Evolutionary conservation across 805 yeast species (phyloP).

Genomic region (Candida palmyrensis): DNA sequence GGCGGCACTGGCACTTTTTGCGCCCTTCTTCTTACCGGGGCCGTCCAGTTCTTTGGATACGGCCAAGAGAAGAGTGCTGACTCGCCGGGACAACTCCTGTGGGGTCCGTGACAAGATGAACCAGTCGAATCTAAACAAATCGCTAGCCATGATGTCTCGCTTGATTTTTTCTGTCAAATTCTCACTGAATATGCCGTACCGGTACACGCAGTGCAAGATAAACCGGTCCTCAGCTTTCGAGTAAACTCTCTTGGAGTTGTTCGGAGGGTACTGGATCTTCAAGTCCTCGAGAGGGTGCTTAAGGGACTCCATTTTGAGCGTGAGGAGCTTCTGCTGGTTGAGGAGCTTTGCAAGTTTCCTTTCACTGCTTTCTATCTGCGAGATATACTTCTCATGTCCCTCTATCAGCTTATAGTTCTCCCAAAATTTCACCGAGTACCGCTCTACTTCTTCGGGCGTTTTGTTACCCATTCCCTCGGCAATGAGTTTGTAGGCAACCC

Average conservation of each 20-base stretch:
- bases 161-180: constrained; percentile 60
- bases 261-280: constrained; percentile 72
- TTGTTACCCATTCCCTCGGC: constrained; percentile 54
- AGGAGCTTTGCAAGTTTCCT: constrained; percentile 53
- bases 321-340: constrained; percentile 52
- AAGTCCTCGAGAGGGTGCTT: constrained; percentile 61
- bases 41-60: constrained; percentile 67
- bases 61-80: constrained; percentile 61
- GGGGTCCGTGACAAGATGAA: constrained; percentile 65
- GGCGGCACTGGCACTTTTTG: constrained; percentile 14
- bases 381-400: constrained; percentile 64
- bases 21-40: constrained; percentile 42
- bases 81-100: constrained; percentile 66
- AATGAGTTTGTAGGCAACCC: constrained; percentile 45
- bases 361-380: constrained; percentile 72
- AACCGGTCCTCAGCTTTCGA: constrained; percentile 69
- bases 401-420: constrained; percentile 51
- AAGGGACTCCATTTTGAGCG: constrained; percentile 46
- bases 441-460: constrained; percentile 51
- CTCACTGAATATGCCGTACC: constrained; percentile 58
- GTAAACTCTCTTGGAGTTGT: constrained; percentile 70
- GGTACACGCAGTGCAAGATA: constrained; percentile 54
- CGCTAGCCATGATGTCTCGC: constrained; percentile 55
- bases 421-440: constrained; percentile 64
- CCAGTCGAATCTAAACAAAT: constrained; percentile 68